Base-by-base conservation (phyloP, 2,329 filamentous ascomycete genomes). In the Botryotinia narcissicola region DNA sequence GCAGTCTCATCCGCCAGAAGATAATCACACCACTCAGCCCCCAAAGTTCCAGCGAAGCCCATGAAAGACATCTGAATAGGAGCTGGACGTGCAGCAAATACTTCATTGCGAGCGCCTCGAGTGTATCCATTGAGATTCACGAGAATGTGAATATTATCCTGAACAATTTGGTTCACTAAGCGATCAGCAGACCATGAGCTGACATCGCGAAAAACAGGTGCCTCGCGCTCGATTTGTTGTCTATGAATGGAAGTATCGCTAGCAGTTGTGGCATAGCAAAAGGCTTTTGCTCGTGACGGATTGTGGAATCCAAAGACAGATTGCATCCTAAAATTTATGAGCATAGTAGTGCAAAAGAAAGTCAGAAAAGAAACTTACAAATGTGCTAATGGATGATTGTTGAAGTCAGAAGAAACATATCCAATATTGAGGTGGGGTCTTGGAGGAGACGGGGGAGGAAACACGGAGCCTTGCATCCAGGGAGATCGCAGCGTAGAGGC, bases 11-110 rank as follows among this genome's bases (percentile, higher is more conserved):
- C 96, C 5, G 96, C 95, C 40, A 98, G 88, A 25, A 99, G 90
- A 80, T 99, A 99, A 81, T 99, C 96, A 78, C 96, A 99, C 96
- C 96, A 99, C 81, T 99, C 96, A 4, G 96, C 96, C 9, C 96
- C 96, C 1, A 99, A 85, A 0, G 95, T 98, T 16, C 96, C 96
- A 0, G 96, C 96, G 81, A 99, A 99, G 0, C 96, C 96, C 96
- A 99, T 99, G 80, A 99, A 99, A 0, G 96, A 97, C 96, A 99
- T 99, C 77, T 99, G 96, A 61, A 99, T 94, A 0, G 96, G 96
- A 3, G 95, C 94, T 25, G 96, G 94, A 40, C 97, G 90, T 35
- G 96, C 96, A 35, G 96, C 96, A 81, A 99, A 99, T 6, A 99
- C 92, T 81, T 99, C 96, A 78, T 99, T 99, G 37, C 95, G 90